These are phyloP conservation scores for Pseudozyma pruni DNA, from an alignment of 1,284 basidiomycete genomes.

Conservation along the genomic window DNA sequence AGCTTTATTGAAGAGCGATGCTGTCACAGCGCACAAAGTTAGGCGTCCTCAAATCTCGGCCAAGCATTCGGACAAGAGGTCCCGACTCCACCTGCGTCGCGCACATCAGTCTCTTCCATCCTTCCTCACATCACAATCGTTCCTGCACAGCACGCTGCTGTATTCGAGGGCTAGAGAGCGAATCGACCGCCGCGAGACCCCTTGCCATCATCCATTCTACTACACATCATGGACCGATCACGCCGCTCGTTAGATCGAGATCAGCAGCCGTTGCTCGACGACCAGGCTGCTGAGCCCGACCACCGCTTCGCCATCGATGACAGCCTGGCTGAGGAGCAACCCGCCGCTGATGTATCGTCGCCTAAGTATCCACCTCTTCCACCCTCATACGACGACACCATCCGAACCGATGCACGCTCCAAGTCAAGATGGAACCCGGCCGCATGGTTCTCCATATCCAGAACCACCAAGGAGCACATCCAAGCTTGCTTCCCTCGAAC, in stretches of 20 bases:
- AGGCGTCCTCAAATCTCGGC: not conserved
- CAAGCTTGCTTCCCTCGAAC: slow-evolving; percentile 45
- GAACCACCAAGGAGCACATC: slow-evolving; percentile 47
- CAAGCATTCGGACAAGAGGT: not conserved
- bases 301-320: slow-evolving; percentile 58
- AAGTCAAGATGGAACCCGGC: slow-evolving; percentile 36
- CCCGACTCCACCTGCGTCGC: not conserved
- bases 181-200: too few relatives aligned
- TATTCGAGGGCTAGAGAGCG: too few relatives aligned
- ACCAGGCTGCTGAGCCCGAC: slow-evolving; percentile 41
- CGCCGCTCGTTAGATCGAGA: slow-evolving; percentile 29
- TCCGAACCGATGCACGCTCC: slow-evolving; percentile 27
- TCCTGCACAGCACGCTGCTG: too few relatives aligned
- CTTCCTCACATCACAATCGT: too few relatives aligned
- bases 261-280: slow-evolving; percentile 38
- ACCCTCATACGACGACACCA: slow-evolving; percentile 54
- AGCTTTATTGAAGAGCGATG: too few relatives aligned
- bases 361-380: slow-evolving; percentile 57
- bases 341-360: slow-evolving; percentile 13
- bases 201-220: not conserved
- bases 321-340: slow-evolving; percentile 32
- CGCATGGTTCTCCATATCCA: slow-evolving; percentile 40
- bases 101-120: not conserved
- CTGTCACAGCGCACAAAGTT: too few relatives aligned
- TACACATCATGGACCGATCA: slow-evolving; percentile 27